Percentiles rank a stretch among this genome's conserved stretches.
These are phyloP conservation scores for Candida parachauliodes DNA, from an alignment of 805 yeast genomes.

Conservation along the genomic window DNA sequence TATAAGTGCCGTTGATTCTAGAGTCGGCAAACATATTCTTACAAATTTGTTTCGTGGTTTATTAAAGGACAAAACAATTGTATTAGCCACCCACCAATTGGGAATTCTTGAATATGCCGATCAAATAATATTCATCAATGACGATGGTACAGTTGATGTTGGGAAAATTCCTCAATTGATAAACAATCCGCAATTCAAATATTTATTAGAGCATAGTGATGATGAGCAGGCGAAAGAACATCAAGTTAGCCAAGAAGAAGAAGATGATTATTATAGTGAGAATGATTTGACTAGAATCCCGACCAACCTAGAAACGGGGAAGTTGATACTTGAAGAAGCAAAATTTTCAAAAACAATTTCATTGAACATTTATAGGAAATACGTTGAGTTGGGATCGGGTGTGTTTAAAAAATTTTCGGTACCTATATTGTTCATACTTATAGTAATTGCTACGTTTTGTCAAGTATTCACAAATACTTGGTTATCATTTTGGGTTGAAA, in stretches of 20 bases:
- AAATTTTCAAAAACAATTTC: constrained; percentile 36
- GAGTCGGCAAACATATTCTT: constrained; percentile 41
- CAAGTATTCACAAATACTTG: constrained; percentile 43
- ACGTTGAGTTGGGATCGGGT: constrained; percentile 36
- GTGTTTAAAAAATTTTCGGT: constrained; percentile 29
- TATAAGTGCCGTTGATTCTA: constrained; percentile 42
- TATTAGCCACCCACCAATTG: constrained; percentile 43
- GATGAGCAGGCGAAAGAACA: constrained; percentile 4
- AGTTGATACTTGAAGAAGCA: constrained; percentile 34
- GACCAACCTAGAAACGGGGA: constrained; percentile 16
- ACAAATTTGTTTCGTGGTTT: constrained; percentile 32
- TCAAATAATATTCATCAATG: constrained; percentile 34
- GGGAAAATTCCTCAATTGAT: constrained; percentile 32
- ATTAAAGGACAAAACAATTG: constrained; percentile 29
- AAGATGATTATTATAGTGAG: not conserved
- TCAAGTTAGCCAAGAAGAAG: constrained; percentile 3
- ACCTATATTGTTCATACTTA: constrained; percentile 31
- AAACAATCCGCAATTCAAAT: constrained; percentile 43
- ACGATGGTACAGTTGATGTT: constrained; percentile 39
- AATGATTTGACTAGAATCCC: constrained; percentile 5
- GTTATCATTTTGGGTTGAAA: constrained; percentile 42
- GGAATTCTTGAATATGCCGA: constrained; percentile 38
- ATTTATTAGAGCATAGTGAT: constrained; percentile 48
- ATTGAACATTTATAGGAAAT: constrained; percentile 36
- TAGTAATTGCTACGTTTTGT: constrained; percentile 35